Conservation (phyloP, 805 yeast species). For the Lachancea mirantina region DNA sequence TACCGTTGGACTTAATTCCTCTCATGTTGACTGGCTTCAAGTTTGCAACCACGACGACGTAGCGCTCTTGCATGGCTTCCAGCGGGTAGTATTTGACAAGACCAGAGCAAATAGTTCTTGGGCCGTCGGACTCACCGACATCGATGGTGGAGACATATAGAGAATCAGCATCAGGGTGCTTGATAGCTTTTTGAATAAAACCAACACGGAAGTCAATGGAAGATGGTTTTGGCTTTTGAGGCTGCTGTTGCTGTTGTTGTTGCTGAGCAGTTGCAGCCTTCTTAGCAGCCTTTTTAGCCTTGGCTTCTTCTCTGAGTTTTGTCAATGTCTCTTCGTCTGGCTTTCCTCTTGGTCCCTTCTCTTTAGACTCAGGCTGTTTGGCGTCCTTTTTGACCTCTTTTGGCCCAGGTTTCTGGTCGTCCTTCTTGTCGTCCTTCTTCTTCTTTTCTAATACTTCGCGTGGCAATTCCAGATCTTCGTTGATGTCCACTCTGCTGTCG, state of each 20-base stretch:
- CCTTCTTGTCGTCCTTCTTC: conserved; percentile 41
- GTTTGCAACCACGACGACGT: conserved; percentile 87
- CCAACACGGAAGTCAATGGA: conserved; percentile 92
- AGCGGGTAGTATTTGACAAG: conserved; percentile 80
- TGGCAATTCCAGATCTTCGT: conserved; percentile 58
- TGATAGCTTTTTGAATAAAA: conserved; percentile 89
- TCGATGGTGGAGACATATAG: conserved; percentile 94
- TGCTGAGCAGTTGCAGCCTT: conserved; percentile 50
- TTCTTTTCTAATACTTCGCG: conserved; percentile 60
- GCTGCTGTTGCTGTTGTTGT: conserved; percentile 30
- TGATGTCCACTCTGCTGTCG: conserved; percentile 49
- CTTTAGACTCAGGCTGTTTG: conserved; percentile 16
- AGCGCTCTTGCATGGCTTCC: conserved; percentile 93
- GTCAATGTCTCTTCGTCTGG: conserved; percentile 44
- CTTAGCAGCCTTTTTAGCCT: conserved; percentile 51
- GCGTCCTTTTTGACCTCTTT: conserved; percentile 16
- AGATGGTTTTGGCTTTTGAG: conserved; percentile 70
- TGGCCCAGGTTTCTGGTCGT: conserved; percentile 16
- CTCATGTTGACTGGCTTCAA: conserved; percentile 97
- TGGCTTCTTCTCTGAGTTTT: conserved; percentile 45
- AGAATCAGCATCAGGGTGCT: conserved; percentile 97
- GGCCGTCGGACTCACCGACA: conserved; percentile 93
- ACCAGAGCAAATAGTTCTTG: conserved; percentile 98
- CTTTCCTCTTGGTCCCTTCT: conserved; percentile 37
- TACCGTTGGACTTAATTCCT: conserved; percentile 90